Evolutionary conservation across 768 basidiomycete species (phyloP), one percentile per base, ranked within the genome.

Genomic region (Leccinum obscurum): DNA sequence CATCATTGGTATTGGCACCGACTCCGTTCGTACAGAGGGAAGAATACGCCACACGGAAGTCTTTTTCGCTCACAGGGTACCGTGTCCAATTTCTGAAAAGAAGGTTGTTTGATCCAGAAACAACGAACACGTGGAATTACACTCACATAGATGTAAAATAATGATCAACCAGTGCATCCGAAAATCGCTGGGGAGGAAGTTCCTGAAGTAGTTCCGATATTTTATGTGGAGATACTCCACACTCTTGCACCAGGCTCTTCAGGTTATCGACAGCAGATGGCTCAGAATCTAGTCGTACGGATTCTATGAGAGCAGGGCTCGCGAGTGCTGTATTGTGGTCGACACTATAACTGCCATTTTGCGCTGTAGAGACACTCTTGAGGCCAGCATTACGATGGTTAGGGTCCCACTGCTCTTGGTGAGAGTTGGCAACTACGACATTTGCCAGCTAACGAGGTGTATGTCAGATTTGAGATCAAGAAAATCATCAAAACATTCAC

Each of bases 121-220:
- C 4, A 51, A 61, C 8, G 22, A 54, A 24, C 52, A 34, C 24
- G 44, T 46, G 55, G 28, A 51, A 51, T 32, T 58, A 41, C 14
- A 71, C 87, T 66, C 68, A 92, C 91, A 92, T 84, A 13, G 84
- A 78, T 32, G 76, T 73, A 69, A 93, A 93, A 65, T 92, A 95
- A 72, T 90, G 87, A 68, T 95, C 88, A 61, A 96, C 80, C 22
- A 96, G 84, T 32, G 84, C 84, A 66, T 92, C 87, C 4, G 90
- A 88, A 26, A 88, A 81, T 55, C 85, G 79, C 57, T 83, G 84
- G 5, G 91, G 89, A 51, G 95, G 95, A 49, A 98, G 81, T 66
- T 96, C 94, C 70, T 92, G 87, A 20, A 95, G 79, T 10, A 98
- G 83, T 69, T 96, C 95, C 1, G 89, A 86, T 50, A 98, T 87